Evolutionary conservation across 1,284 basidiomycete genomes (phyloP), one percentile per base, ranked within the genome.

Genomic region (Phylloboletellus chloephorus): DNA sequence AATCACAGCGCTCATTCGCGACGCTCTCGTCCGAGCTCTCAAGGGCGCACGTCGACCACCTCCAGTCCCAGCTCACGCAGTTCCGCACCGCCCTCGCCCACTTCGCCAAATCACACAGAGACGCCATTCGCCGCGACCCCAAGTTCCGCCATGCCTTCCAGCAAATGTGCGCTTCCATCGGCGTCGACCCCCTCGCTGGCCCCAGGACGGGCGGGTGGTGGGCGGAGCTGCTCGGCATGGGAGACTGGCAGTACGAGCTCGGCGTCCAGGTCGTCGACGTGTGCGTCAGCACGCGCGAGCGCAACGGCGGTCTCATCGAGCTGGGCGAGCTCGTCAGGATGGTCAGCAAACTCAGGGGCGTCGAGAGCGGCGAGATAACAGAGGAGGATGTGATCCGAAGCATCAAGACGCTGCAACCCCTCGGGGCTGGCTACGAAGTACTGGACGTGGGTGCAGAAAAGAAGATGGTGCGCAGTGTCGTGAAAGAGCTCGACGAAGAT

Each of bases 181-280:
- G 92, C 20, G 90, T 99, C 13, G 96, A 98, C 61, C 95, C 96
- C 0, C 76, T 98, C 13, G 87, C 88, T 2, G 88, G 88, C 1
- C 85, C 86, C 0, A 68, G 83, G 17, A 82, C 82, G 48, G 87
- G 87, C n/a, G 81, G 91, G 3, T 93, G 88, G 86, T 90, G 87
- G 82, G 82, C 79, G 16, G 93, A 92, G 58, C 68, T 91, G 55
- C 73, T 97, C 12, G 90, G 89, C 0, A 63, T 88, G 37, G 82
- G 90, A 6, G 96, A 98, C 61, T 98, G 91, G 90, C 87, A 93
- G 56, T 90, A 91, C 61, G 94, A 96, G 56, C 77, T 98, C 1
- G 91, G 91, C 3, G 90, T 98, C 19, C 95, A 99, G 69, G 87
- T 98, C 49, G 92, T 98, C 35, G 95, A 98, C 60, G 79, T 98